Conservation (phyloP, 331 rosid genomes). For the Spiraea crenata region DNA sequence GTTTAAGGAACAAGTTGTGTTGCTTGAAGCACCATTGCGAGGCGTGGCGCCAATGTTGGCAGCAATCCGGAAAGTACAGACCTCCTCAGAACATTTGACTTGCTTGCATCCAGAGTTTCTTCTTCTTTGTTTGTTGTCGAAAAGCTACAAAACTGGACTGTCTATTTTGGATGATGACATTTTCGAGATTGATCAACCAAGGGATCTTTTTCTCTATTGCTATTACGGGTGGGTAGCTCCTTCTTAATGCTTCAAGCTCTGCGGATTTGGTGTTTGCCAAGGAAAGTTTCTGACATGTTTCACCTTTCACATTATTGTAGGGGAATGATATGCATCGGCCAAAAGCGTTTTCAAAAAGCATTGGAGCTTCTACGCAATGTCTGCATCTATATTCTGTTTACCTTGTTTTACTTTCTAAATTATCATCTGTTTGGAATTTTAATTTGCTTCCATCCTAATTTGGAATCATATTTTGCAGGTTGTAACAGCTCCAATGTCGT, state of each 20-base stretch:
- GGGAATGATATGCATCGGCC: constrained; percentile 95
- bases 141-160: constrained; percentile 77
- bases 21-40: constrained; percentile 72
- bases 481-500: constrained; percentile 89
- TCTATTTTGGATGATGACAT: constrained; percentile 73
- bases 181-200: constrained; percentile 83
- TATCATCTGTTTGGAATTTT: constrained; percentile 18
- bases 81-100: constrained; percentile 69
- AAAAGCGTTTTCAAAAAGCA: constrained; percentile 75
- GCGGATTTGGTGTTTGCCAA: constrained; percentile 2
- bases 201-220: constrained; percentile 84
- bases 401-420: constrained; percentile 7
- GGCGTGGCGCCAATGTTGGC: constrained; percentile 79
- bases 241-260: constrained; percentile 12
- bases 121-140: constrained; percentile 78
- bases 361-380: constrained; percentile 95
- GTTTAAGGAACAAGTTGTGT: constrained; percentile 68
- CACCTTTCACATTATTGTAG: constrained; percentile 42
- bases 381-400: constrained; percentile 22
- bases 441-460: constrained; percentile 9
- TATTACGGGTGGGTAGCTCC: constrained; percentile 76
- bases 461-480: constrained; percentile 52
- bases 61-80: constrained; percentile 71
- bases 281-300: constrained; percentile 24
- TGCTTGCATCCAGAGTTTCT: constrained; percentile 84